Base-by-base conservation (phyloP, 2,329 filamentous ascomycete genomes). In the Didymella exigua region DNA sequence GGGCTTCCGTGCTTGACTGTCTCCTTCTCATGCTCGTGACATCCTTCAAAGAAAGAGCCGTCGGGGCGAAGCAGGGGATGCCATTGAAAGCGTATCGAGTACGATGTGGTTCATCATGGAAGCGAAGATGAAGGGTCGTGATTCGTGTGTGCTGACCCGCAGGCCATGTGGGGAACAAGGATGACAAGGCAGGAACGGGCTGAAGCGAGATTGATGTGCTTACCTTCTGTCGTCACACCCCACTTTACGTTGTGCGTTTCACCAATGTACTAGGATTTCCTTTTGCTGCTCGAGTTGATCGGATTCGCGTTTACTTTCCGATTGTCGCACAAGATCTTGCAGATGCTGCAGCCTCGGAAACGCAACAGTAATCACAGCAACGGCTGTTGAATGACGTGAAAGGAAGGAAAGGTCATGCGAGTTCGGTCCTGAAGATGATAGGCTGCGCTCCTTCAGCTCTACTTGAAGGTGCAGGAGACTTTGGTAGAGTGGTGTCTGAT, bases 111-210 rank as follows among this genome's bases (percentile, higher is more conserved):
- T n/a, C 19, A 37, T 21, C 18, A 13, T 13, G 21, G 14, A 38
- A 37, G 10, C 26, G 10, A 13, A 37, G 19, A 21, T 10, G 21
- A 43, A 11, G 38, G 24, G 13, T 43, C 27, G 27, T 44, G 27
- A 26, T 23, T 27, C 14, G 16, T 29, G 40, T 21, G 23, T 18
- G n/a, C 11, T 19, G 23, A 42, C 16, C 60, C 45, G 61, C 56
- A 27, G 16, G 68, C 70, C 71, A 73, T 72, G 69, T 73, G 70
- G 68, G 52, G 27, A 60, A 56, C 69, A 72, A 65, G 69, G 68
- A 71, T 73, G 58, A 36, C n/a, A 40, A 38, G 34, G 52, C 42
- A 52, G 59, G 62, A 51, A 63, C 51, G 59, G 48, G 59, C 54
- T 51, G 62, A 69, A 71, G 66, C 65, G 70, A 70, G 61, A 70